Percentiles rank a stretch among this genome's conserved stretches.
These are phyloP conservation scores for Fusarium nygamai DNA, from an alignment of 2,329 filamentous ascomycete genomes.

Conservation along the genomic window DNA sequence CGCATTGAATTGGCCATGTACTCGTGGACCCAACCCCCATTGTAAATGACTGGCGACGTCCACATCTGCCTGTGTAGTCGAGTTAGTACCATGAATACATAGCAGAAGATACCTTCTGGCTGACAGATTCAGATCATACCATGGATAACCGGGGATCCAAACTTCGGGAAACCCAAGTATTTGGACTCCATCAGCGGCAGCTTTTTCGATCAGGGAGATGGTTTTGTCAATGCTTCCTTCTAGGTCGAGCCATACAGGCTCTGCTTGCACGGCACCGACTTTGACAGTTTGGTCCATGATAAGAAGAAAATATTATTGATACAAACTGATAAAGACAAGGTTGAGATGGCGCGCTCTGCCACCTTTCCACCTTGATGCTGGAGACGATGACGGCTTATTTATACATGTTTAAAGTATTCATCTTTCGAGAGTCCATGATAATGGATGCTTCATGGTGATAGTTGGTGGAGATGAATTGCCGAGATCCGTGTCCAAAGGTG, in stretches of 20 bases:
- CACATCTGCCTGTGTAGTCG: not conserved
- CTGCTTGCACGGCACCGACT: not conserved
- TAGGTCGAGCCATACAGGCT: not conserved
- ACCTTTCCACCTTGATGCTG: not conserved
- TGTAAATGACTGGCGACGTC: not conserved
- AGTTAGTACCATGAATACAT: not conserved
- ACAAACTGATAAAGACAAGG: not conserved
- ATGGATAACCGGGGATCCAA: slow-evolving; percentile 1
- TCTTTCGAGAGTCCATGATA: not conserved
- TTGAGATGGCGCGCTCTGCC: not conserved
- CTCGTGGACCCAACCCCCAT: not conserved
- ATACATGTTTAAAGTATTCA: not conserved
- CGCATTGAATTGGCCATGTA: slow-evolving; percentile 1
- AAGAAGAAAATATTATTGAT: accelerated
- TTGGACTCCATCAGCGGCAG: not conserved
- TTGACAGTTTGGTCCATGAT: not conserved
- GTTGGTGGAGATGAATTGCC: not conserved
- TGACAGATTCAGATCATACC: not conserved
- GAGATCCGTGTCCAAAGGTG: not conserved
- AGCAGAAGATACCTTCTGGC: not conserved
- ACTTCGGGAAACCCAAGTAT: slow-evolving; percentile 3
- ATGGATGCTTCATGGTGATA: not conserved
- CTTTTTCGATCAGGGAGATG: not conserved
- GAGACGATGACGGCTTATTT: not conserved
- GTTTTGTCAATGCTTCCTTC: not conserved